These are phyloP conservation scores for Termitomyces sp. DNA, from an alignment of 1,284 basidiomycete species.

Conservation along the genomic window DNA sequence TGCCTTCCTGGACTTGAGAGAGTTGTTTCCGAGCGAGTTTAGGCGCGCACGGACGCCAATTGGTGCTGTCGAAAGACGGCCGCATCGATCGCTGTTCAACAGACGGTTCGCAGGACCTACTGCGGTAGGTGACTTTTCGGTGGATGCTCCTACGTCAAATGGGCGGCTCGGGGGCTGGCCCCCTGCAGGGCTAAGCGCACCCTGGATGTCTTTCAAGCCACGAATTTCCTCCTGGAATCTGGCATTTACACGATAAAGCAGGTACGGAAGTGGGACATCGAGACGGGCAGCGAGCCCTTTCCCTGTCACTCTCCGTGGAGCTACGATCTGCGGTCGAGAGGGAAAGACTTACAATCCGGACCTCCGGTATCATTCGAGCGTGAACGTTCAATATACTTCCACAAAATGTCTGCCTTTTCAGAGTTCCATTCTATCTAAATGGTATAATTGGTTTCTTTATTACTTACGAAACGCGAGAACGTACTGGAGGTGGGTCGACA, in stretches of 20 bases:
- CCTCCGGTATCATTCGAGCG: slow-evolving; percentile 61
- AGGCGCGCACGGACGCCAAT: slow-evolving; percentile 63
- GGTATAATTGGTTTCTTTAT: background rate
- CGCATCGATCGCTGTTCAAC: slow-evolving; percentile 29
- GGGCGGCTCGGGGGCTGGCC: slow-evolving; percentile 30
- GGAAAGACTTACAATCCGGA: slow-evolving; percentile 62
- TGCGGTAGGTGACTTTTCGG: slow-evolving; percentile 27
- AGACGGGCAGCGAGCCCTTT: slow-evolving; percentile 74
- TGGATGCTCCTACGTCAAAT: slow-evolving; percentile 25
- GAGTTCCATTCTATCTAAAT: slow-evolving; percentile 72
- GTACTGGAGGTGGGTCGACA: slow-evolving; percentile 60
- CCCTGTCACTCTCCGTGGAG: slow-evolving; percentile 42
- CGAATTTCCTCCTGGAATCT: slow-evolving; percentile 78
- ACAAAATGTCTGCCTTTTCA: slow-evolving; percentile 76
- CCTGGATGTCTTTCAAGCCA: slow-evolving; percentile 64
- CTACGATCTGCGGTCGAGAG: slow-evolving; percentile 4
- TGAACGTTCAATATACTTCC: slow-evolving; percentile 77
- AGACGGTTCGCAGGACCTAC: slow-evolving; percentile 25
- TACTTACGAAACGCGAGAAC: slow-evolving; percentile 21
- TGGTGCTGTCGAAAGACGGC: slow-evolving; percentile 38
- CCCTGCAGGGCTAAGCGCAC: slow-evolving; percentile 43
- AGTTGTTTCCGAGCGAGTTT: slow-evolving; percentile 54
- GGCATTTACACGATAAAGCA: slow-evolving; percentile 73
- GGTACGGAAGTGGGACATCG: slow-evolving; percentile 72
- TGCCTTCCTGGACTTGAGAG: slow-evolving; percentile 45